Conservation (phyloP, 2,329 filamentous ascomycete species). For the Ophiocordyceps robertsii region DNA sequence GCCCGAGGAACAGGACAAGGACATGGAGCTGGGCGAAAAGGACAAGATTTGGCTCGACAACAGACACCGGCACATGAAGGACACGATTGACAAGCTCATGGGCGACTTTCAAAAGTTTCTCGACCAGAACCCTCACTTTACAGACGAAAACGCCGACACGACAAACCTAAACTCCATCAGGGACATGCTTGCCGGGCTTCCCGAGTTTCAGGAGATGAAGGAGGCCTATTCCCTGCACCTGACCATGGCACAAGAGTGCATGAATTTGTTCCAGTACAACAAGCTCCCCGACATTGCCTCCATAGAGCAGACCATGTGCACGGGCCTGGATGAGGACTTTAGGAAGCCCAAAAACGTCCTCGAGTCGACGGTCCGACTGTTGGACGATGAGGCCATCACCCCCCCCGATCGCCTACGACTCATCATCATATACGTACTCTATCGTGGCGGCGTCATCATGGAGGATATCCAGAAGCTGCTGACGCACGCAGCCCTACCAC, state of each 20-base stretch:
- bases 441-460: constrained; percentile 68
- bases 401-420: constrained; percentile 69
- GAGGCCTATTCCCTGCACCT: constrained; percentile 89
- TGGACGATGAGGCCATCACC: constrained; percentile 69
- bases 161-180: constrained; percentile 83
- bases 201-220: constrained; percentile 92
- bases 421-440: constrained; percentile 74
- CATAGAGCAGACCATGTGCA: constrained; percentile 81
- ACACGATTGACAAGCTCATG: constrained; percentile 88
- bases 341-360: constrained; percentile 82
- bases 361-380: constrained; percentile 70
- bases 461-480: constrained; percentile 79
- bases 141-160: constrained; percentile 54
- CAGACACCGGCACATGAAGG: constrained; percentile 92
- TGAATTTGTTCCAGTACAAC: constrained; percentile 77
- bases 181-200: constrained; percentile 90
- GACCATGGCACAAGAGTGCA: constrained; percentile 93
- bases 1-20: constrained; percentile 62
- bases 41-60: constrained; percentile 95
- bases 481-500: constrained; percentile 66
- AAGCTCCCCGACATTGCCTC: constrained; percentile 80
- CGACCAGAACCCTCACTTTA: constrained; percentile 83
- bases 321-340: constrained; percentile 84
- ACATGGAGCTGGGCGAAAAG: constrained; percentile 81
- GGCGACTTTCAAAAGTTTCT: constrained; percentile 87